Percentiles rank a stretch among this genome's conserved stretches.
Evolutionary conservation across 1,284 basidiomycete species (phyloP).

Genomic region (Uromyces viciae-fabae): DNA sequence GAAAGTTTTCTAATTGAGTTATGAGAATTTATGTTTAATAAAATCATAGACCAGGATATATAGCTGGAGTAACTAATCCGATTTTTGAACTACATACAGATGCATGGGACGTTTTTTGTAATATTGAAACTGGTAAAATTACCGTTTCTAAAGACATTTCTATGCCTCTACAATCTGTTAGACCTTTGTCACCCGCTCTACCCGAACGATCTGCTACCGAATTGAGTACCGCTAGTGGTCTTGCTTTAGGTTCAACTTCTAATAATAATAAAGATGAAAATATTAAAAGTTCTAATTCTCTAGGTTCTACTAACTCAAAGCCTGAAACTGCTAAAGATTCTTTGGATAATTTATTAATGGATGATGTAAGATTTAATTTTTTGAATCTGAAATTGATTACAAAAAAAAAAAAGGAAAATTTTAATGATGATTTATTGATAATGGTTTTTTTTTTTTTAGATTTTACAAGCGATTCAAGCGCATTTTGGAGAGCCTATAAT

Average conservation of each 20-base stretch:
- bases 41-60: slow-evolving; percentile 74
- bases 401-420: slow-evolving; percentile 7
- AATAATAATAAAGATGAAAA: background rate
- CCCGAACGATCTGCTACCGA: slow-evolving; percentile 30
- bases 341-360: slow-evolving; percentile 79
- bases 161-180: background rate
- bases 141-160: slow-evolving; percentile 76
- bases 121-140: slow-evolving; percentile 78
- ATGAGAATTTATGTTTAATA: background rate
- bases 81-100: slow-evolving; percentile 66
- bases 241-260: background rate
- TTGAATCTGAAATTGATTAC: background rate
- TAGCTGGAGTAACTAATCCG: slow-evolving; percentile 93
- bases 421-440: slow-evolving; percentile 36
- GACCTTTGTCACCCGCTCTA: slow-evolving; percentile 25
- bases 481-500: slow-evolving; percentile 76
- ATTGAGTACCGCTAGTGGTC: slow-evolving; percentile 12
- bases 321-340: slow-evolving; percentile 60
- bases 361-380: slow-evolving; percentile 66
- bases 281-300: background rate
- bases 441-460: slow-evolving; percentile 55
- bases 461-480: slow-evolving; percentile 66
- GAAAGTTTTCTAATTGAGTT: background rate
- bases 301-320: slow-evolving; percentile 42
- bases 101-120: slow-evolving; percentile 83